A percentile compares a stretch with the other conserved stretches of the same genome.
These are phyloP conservation scores for Amanita muscaria DNA, from an alignment of 768 basidiomycete genomes.

Conservation along the genomic window DNA sequence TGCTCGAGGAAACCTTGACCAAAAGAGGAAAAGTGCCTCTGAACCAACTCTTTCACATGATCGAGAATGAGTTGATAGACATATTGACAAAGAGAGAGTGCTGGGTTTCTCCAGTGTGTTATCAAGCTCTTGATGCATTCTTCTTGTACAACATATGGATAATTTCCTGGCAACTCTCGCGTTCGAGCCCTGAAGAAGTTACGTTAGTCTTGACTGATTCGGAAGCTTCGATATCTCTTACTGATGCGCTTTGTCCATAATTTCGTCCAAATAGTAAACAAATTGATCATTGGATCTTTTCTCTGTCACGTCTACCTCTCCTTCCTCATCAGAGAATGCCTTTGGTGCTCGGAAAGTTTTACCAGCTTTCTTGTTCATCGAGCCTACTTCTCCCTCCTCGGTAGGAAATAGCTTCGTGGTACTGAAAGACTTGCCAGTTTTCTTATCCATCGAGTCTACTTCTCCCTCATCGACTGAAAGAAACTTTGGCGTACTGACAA, in stretches of 20 bases:
- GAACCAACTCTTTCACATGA: constrained; percentile 1
- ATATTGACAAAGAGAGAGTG: neutral
- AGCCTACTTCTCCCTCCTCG: too few relatives aligned
- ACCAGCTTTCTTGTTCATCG: too few relatives aligned
- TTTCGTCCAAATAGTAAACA: constrained; percentile 19
- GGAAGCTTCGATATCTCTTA: constrained; percentile 5
- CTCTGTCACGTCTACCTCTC: constrained; percentile 19
- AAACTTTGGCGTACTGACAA: too few relatives aligned
- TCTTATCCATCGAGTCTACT: too few relatives aligned
- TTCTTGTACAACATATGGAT: constrained; percentile 4
- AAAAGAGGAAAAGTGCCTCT: constrained; percentile 4
- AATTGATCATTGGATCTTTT: neutral
- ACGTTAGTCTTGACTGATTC: neutral
- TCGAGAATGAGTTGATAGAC: neutral
- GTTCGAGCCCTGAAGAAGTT: neutral
- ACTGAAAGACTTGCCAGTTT: too few relatives aligned
- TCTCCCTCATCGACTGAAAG: too few relatives aligned
- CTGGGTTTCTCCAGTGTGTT: neutral
- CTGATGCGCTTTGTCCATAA: constrained; percentile 14
- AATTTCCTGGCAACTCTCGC: neutral
- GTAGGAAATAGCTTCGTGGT: too few relatives aligned
- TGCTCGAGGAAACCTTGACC: constrained; percentile 1
- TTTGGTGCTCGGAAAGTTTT: too few relatives aligned
- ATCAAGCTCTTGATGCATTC: neutral
- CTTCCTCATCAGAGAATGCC: too few relatives aligned